Conservation (phyloP, 371 early-diverging fungal species). For the Vairimorpha necatrix region DNA sequence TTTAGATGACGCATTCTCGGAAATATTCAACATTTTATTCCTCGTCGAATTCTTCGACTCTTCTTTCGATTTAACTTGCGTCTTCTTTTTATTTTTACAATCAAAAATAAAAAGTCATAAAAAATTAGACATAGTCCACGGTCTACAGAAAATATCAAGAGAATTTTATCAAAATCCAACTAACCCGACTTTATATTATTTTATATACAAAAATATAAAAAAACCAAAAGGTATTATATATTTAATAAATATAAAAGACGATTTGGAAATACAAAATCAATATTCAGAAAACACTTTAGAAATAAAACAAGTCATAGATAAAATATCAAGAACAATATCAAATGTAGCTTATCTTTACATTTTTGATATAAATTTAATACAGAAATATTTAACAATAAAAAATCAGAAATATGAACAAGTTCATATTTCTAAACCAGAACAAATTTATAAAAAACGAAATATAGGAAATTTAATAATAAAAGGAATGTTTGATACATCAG, state of each 20-base stretch:
- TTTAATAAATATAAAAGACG: background rate
- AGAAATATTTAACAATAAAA: background rate
- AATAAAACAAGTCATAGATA: background rate
- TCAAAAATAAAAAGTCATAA: background rate
- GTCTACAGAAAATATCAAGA: background rate
- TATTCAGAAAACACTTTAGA: background rate
- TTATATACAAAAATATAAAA: background rate
- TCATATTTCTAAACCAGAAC: background rate
- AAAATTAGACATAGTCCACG: background rate
- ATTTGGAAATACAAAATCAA: background rate
- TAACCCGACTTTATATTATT: background rate
- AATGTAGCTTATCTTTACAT: background rate
- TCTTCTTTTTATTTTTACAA: constrained; percentile 2
- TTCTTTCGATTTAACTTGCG: background rate
- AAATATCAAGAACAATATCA: background rate
- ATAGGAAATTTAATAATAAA: constrained; percentile 13
- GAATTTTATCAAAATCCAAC: background rate
- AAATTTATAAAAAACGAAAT: background rate
- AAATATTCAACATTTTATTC: constrained; percentile 29
- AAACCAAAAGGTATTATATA: background rate
- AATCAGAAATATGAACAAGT: background rate
- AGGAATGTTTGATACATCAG: constrained; percentile 50
- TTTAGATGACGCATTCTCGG: constrained; percentile 6
- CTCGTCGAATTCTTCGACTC: background rate
- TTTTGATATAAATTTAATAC: constrained; percentile 6